phyloP scores from a whole-genome alignment of 805 yeast species.

The Candida vaughaniae region DNA sequence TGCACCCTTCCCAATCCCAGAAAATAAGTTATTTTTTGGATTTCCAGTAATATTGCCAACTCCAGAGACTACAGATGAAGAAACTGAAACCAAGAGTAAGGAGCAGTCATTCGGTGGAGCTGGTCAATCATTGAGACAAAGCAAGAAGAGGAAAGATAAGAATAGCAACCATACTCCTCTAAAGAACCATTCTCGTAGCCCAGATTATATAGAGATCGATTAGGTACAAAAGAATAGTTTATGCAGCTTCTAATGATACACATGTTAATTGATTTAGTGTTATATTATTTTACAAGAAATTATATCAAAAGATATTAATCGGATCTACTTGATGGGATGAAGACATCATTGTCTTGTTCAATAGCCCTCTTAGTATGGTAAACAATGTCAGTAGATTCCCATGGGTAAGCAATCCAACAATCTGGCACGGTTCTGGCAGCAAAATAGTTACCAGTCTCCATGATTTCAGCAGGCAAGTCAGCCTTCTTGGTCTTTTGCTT shows the following conservation, averaged over 20 bases:
- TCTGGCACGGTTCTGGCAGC: constrained; percentile 78
- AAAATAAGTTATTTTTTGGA: constrained; percentile 90
- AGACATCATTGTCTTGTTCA: constrained; percentile 70
- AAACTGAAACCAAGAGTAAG: constrained; percentile 29
- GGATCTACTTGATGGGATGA: constrained; percentile 34
- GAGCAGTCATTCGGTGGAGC: constrained; percentile 53
- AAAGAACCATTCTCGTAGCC: constrained; percentile 65
- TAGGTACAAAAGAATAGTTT: too few relatives aligned
- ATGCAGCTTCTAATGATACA: constrained; percentile 7
- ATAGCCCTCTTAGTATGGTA: constrained; percentile 69
- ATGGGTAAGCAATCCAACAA: constrained; percentile 83
- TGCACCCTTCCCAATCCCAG: constrained; percentile 70
- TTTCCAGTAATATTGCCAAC: constrained; percentile 65
- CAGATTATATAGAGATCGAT: constrained; percentile 81
- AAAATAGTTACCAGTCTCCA: constrained; percentile 59
- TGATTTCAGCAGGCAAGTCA: constrained; percentile 62
- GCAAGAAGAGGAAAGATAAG: constrained; percentile 65
- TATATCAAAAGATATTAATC: too few relatives aligned
- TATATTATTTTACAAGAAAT: too few relatives aligned
- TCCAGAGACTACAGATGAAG: constrained; percentile 26
- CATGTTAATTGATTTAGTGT: too few relatives aligned
- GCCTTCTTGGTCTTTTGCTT: constrained; percentile 72
- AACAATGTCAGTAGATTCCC: constrained; percentile 80
- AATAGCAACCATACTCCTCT: constrained; percentile 48
- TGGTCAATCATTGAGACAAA: constrained; percentile 75